A percentile compares a stretch with the other conserved stretches of the same genome.
These are phyloP conservation scores for Andrographis paniculata DNA, from an alignment of 305 asterid species.

Conservation along the genomic window DNA sequence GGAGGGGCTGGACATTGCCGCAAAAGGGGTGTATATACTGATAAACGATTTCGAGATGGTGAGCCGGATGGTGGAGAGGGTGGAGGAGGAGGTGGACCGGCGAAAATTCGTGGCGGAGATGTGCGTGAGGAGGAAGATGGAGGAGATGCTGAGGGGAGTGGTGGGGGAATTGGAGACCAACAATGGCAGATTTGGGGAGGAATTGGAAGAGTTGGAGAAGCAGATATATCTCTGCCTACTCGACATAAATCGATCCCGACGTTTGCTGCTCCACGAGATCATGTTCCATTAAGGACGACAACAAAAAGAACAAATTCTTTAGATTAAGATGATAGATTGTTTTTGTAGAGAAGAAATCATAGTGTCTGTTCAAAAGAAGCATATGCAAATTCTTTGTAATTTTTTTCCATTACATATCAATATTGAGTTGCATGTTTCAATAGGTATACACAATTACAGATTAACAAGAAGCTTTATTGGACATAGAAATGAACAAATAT, in stretches of 20 bases:
- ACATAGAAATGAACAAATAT: too few species aligned
- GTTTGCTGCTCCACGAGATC: constrained; percentile 41
- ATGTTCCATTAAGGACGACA: too few species aligned
- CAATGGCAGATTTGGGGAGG: constrained; percentile 32
- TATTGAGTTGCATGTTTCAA: too few species aligned
- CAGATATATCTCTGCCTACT: constrained; percentile 61
- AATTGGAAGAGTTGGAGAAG: constrained; percentile 64
- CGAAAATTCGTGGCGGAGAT: constrained; percentile 35
- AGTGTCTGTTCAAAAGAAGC: too few species aligned
- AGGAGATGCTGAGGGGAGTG: constrained; percentile 46
- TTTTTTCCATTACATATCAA: too few species aligned
- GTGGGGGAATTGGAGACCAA: constrained; percentile 33
- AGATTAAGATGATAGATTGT: too few species aligned
- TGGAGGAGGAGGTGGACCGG: constrained; percentile 55
- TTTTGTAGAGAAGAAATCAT: too few species aligned
- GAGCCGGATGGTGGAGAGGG: constrained; percentile 41
- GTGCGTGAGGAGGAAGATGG: constrained; percentile 35
- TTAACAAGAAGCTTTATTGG: too few species aligned
- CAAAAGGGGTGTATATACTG: constrained; percentile 53
- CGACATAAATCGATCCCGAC: constrained; percentile 58
- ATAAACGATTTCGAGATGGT: constrained; percentile 67
- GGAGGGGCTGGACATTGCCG: constrained; percentile 39
- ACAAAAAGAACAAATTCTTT: too few species aligned
- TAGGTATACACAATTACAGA: too few species aligned
- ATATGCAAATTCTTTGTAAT: too few species aligned